Evolutionary conservation across 345 rosid genomes (phyloP).

Genomic region (Syzygium aromaticum): DNA sequence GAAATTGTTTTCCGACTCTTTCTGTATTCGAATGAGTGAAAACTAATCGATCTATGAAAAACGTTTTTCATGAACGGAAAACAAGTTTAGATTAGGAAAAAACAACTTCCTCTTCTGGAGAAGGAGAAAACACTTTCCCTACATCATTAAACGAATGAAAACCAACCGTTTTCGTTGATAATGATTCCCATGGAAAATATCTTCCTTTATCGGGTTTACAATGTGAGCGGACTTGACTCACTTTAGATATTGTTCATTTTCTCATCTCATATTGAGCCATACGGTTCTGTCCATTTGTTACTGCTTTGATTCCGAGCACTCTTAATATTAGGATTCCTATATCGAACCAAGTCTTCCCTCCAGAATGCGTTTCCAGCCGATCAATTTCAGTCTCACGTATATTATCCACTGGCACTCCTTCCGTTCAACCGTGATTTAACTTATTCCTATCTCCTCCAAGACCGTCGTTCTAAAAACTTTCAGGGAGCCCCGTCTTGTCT

Average conservation of each 20-base stretch:
- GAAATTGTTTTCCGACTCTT: rapidly evolving
- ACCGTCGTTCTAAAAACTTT: neutral
- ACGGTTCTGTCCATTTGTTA: neutral
- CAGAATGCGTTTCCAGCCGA: neutral
- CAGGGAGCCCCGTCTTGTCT: neutral
- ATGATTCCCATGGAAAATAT: neutral
- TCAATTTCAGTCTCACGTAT: neutral
- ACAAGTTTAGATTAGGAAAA: neutral
- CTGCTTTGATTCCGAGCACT: neutral
- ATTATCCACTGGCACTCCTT: neutral
- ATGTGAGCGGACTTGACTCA: neutral
- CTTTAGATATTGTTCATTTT: neutral
- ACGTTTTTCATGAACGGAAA: rapidly evolving
- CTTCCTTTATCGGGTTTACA: rapidly evolving
- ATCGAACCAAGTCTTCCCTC: neutral
- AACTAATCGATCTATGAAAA: rapidly evolving
- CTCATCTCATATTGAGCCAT: rapidly evolving
- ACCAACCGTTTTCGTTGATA: rapidly evolving
- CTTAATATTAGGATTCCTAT: neutral
- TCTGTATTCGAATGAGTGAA: rapidly evolving
- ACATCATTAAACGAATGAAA: neutral
- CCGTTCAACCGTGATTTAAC: neutral
- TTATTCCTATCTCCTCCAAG: neutral
- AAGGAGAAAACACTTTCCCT: neutral
- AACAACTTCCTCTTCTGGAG: rapidly evolving